Conservation (phyloP, 352 stramenopile genomes). For the Phytophthora pistaciae region DNA sequence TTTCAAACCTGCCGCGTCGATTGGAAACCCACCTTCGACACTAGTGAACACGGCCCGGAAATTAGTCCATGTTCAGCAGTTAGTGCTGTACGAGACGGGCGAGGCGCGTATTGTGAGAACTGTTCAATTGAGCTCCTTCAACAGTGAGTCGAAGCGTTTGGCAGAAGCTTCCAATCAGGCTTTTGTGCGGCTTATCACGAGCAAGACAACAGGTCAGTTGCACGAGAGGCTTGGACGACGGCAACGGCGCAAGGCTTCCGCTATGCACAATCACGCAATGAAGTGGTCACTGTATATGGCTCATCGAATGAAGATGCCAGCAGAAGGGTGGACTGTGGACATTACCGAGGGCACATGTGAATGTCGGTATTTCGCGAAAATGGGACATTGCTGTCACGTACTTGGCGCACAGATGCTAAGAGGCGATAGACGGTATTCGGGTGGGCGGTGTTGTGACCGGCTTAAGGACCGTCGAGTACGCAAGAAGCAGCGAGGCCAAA, state of each 20-base stretch:
- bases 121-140: background rate
- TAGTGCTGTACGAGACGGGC: background rate
- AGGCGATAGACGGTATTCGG: background rate
- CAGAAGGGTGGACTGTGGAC: background rate
- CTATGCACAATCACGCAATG: background rate
- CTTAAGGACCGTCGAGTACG: background rate
- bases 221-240: background rate
- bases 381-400: background rate
- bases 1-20: background rate
- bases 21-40: background rate
- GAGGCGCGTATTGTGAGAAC: background rate
- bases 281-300: conserved; percentile 1
- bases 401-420: background rate
- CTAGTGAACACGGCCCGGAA: background rate
- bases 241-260: background rate
- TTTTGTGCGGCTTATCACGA: background rate
- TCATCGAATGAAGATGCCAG: background rate
- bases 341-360: background rate
- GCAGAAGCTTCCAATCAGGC: background rate
- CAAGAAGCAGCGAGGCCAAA: background rate
- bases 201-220: background rate
- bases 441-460: background rate
- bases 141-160: background rate
- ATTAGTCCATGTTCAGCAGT: background rate
- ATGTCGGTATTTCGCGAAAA: background rate